Evolutionary conservation across 768 basidiomycete species (phyloP), one percentile per base, ranked within the genome.

Genomic region (Lactifluus pinguis): DNA sequence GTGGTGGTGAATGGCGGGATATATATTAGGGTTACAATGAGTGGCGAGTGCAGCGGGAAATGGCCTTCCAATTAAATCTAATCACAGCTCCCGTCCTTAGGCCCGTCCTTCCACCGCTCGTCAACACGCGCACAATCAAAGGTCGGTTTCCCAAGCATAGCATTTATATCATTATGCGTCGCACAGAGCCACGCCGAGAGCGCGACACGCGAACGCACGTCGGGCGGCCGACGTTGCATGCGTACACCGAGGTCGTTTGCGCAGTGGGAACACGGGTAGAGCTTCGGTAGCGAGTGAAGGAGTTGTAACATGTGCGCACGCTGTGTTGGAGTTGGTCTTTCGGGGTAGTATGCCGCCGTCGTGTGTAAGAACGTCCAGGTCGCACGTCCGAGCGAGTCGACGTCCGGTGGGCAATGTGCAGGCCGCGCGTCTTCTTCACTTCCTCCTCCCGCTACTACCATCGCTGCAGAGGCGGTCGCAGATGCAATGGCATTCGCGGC

Each of bases 341-440:
- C 83, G 30, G 95, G 94, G 74, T 94, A 98, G 73, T 98, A 97
- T 21, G 95, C 92, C 0, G 94, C 95, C 6, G 95, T 87, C 9
- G 93, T 86, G 69, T 98, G 95, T 36, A 98, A 78, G 80, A 98
- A 98, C 15, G 93, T 87, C 95, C 95, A 98, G 1, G 95, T 95
- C 49, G 95, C 88, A 52, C 85, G 84, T 2, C 95, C 95, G 52
- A 98, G 85, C 60, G 84, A 79, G 69, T 94, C 92, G 49, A 86
- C 86, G 72, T 98, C 95, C 0, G 94, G 86, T 13, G 95, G 95
- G 70, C 95, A 98, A 58, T 89, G 77, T 5, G 76, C 74, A 1
- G 82, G 81, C 21, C 79, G 83, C 17, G 71, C 72, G 29, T 70
- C 66, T 13, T 70, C 68, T 25, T 25, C 25, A 25, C 25, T 25